Evolutionary conservation across 805 yeast species (phyloP), one percentile per base, ranked within the genome.

Genomic region (Yamadazyma philogaea): DNA sequence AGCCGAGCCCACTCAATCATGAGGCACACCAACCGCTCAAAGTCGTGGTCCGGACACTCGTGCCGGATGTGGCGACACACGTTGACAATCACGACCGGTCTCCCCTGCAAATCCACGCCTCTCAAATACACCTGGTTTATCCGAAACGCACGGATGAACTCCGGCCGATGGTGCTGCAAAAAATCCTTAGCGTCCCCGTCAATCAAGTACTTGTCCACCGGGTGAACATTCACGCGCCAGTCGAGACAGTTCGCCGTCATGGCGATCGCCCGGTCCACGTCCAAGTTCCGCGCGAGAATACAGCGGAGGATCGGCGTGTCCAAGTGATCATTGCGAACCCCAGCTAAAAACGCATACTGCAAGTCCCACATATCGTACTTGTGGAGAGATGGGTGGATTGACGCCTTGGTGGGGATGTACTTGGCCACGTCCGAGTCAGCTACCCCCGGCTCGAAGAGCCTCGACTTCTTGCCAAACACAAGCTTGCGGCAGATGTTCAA

Each of bases 231-330:
- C 11, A 68, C 48, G 54, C 96, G 78, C 95, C 96, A 89, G 47
- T 75, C 68, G 49, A 88, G 59, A 6, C 91, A 79, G 45, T 74
- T 68, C 10, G 82, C 72, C 37, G 87, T 54, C 95, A 87, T 87
- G 14, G 69, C 67, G 44, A 85, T 59, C 0, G 88, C 72, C 53
- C 79, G 77, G 50, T 79, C 81, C n/a, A 79, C 69, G 51, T 84
- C 78, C 81, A 86, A 84, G 61, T 87, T 87, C 61, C 96, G 79
- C 24, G 96, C 96, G 49, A 93, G 73, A 17, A 86, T 60, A 55
- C 81, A 89, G 54, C 95, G 74, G 52, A 89, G 68, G 26, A 87
- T 35, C 48, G 81, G 61, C 51, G 84, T 82, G 62, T 91, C 99
- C 1, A 95, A 86, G 39, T 81, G 71, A 57, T 90, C 97, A 31